Evolutionary conservation across 2,329 filamentous ascomycete species (phyloP), one percentile per base, ranked within the genome.

Genomic region (Penicillium sp.): DNA sequence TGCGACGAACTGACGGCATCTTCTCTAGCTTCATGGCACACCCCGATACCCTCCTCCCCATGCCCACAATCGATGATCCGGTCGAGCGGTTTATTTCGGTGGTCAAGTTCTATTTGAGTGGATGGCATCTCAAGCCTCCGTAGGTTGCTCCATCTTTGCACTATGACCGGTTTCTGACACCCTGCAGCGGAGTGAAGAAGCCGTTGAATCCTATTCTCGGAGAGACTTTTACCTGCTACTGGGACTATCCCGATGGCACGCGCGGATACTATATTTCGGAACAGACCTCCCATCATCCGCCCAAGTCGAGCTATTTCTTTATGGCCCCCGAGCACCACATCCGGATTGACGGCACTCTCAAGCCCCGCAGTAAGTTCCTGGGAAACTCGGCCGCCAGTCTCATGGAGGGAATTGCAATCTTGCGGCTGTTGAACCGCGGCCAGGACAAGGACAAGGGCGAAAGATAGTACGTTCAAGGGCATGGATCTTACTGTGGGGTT

Each of bases 291-390:
- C 93, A 98, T 69, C 93, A 98, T 66, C 93, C 93, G 28, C 93
- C 93, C 25, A 98, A 98, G 75, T 97, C 92, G 41, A 95, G 90
- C 72, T 98, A 98, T 76, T 98, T 98, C 71, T 98, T 95, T 75
- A 91, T 95, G 85, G 91, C 89, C 0, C 93, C 93, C 2, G 84
- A 95, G 47, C 89, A 97, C 66, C 77, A 95, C 66, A 95, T 98
- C 60, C 84, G 93, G 49, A 95, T 98, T 62, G 93, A 98, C 64
- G 93, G 93, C 18, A 95, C 89, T 3, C 77, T 98, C 59, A 97
- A 97, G 69, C 93, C 93, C 1, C 82, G 91, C 61, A 96, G 91
- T 73, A 95, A 87, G 66, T 98, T 98, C 65, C 74, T 98, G 35
- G 93, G 93, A 44, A 98, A 98, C 73, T 98, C 93, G 3, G 93